phyloP scores from a whole-genome alignment of 163 green algal species.

The Scenedesmus sp. region DNA sequence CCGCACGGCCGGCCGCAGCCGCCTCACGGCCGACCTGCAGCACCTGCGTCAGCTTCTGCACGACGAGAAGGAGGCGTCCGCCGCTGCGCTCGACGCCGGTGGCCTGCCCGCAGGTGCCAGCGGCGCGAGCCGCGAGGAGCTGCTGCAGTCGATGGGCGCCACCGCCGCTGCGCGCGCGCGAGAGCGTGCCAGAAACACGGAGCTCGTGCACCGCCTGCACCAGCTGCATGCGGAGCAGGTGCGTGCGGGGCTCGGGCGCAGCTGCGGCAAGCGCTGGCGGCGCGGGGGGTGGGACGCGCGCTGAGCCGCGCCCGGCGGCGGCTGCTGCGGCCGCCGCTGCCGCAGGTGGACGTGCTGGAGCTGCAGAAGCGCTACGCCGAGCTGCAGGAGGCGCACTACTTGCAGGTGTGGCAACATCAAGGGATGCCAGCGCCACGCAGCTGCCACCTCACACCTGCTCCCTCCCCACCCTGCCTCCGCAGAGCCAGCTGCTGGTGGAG shows the following conservation, averaged over 20 bases:
- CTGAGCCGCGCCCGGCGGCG: not conserved
- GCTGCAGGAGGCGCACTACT: slow-evolving; percentile 73
- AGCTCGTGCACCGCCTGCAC: slow-evolving; percentile 74
- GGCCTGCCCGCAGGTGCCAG: slow-evolving; percentile 29
- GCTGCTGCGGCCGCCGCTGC: too few relatives aligned
- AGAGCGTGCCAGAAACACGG: slow-evolving; percentile 69
- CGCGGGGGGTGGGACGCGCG: too few relatives aligned
- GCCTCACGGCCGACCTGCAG: slow-evolving; percentile 44
- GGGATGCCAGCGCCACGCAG: too few relatives aligned
- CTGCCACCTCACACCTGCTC: too few relatives aligned
- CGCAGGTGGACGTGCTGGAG: slow-evolving; percentile 62
- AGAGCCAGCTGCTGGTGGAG: slow-evolving; percentile 35
- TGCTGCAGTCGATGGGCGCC: slow-evolving; percentile 41
- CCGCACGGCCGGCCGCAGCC: slow-evolving; percentile 13
- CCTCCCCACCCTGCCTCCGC: too few relatives aligned
- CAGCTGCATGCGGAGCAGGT: slow-evolving; percentile 69
- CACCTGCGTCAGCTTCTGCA: slow-evolving; percentile 67
- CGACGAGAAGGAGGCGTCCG: slow-evolving; percentile 62
- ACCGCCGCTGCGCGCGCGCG: slow-evolving; percentile 44
- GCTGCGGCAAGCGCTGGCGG: too few relatives aligned
- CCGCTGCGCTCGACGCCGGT: not conserved
- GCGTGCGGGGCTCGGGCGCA: not conserved
- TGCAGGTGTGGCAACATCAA: slow-evolving; percentile 52
- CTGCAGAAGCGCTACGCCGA: slow-evolving; percentile 62
- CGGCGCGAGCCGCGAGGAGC: slow-evolving; percentile 51